Base-by-base conservation (phyloP, 805 yeast genomes). In the Spencermartinsiella europaea region DNA sequence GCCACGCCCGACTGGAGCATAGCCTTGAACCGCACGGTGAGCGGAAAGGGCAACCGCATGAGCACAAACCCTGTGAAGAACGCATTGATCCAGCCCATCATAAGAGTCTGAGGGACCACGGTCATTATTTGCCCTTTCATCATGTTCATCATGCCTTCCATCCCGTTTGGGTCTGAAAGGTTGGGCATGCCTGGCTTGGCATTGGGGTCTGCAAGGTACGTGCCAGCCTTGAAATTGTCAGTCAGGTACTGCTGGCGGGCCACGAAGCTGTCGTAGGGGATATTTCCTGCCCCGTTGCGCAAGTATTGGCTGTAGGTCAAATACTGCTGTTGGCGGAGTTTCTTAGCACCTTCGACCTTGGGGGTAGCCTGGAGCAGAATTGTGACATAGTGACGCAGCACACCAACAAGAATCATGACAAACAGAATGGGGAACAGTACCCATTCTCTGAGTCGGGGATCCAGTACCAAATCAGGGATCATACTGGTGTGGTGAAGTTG, bases 1-100 rank as follows among this genome's bases (percentile, higher is more conserved):
- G 73, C 75, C 12, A 93, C 83, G 5, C 97, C 95, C 22, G 77
- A 79, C 66, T 93, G 99, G 37, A 93, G 68, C 95, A 93, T 90
- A 49, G 85, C 78, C 65, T 93, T 93, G 72, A 93, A 93, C 49
- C 90, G 81, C 27, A 81, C 73, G 0, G 98, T 93, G 47, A 93
- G 69, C 2, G 96, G 95, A 69, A 93, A 93, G 15, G 99, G 99
- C 45, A 93, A 71, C 61, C 80, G 80, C 85, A 85, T 85, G 41
- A 88, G 77, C 14, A 90, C 81, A 53, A 89, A 88, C 0, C 97
- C 97, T 12, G 91, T 87, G 65, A 88, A 93, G 68, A 91, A 90
- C 59, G 81, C 85, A 60, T 86, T 87, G 50, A 91, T 91, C 96
- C 97, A 93, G 60, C 89, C 88, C 96, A 93, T 90, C 53, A 90